A percentile compares a stretch with the other conserved stretches of the same genome.
Evolutionary conservation across 2,329 filamentous ascomycete genomes (phyloP).

Genomic region (Blumeria hordei): DNA sequence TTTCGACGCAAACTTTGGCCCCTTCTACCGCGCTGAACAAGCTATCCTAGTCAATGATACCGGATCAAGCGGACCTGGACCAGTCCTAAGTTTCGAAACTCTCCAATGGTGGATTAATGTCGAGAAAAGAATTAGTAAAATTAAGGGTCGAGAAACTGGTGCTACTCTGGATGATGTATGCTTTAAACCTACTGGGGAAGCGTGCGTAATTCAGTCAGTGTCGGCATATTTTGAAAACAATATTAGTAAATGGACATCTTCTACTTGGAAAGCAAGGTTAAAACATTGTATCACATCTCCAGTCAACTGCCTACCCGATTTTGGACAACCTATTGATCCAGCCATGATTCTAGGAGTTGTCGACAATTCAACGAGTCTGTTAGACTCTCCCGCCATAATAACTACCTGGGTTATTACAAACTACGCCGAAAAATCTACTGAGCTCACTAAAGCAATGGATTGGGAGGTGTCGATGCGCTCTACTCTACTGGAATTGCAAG

Average conservation of each 20-base stretch:
- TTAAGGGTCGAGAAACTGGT: constrained; percentile 45
- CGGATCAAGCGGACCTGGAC: constrained; percentile 32
- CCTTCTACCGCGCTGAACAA: constrained; percentile 88
- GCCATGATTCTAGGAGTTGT: constrained; percentile 72
- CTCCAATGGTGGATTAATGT: constrained; percentile 85
- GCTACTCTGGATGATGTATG: constrained; percentile 64
- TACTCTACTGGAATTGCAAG: constrained; percentile 51
- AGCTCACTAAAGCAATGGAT: constrained; percentile 54
- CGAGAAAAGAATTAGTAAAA: constrained; percentile 48
- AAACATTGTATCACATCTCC: constrained; percentile 54
- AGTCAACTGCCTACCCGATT: constrained; percentile 65
- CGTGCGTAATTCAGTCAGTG: constrained; percentile 84
- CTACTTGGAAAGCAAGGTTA: constrained; percentile 49
- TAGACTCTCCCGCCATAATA: constrained; percentile 57
- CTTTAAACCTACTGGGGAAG: constrained; percentile 75
- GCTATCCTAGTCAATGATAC: constrained; percentile 84
- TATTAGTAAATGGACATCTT: constrained; percentile 32
- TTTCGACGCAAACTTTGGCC: constrained; percentile 81
- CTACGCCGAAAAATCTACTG: constrained; percentile 44
- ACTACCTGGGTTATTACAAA: constrained; percentile 93
- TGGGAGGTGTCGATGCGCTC: constrained; percentile 66
- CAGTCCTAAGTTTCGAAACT: constrained; percentile 72
- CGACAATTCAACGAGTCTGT: constrained; percentile 34
- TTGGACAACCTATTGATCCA: constrained; percentile 69
- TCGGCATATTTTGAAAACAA: constrained; percentile 63